Evolutionary conservation across 805 yeast genomes (phyloP).

Genomic region (Metschnikowia gruessii): DNA sequence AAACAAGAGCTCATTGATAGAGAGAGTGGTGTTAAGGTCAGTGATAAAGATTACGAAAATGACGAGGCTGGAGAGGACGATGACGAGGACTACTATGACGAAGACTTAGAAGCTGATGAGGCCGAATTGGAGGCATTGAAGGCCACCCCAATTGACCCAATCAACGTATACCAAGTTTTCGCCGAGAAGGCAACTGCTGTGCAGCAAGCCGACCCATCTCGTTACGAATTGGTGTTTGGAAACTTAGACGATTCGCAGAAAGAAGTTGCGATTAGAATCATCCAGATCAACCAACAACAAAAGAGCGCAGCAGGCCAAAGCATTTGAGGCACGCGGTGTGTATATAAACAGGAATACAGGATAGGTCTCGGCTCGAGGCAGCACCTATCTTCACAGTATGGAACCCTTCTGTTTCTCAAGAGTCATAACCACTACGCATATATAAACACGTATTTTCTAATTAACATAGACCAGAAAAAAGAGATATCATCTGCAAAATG

Average conservation of each 20-base stretch:
- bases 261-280: slow-evolving; percentile 29
- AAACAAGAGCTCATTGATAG: slow-evolving; percentile 43
- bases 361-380: slow-evolving; percentile 1
- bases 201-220: slow-evolving; percentile 45
- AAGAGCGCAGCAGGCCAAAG: slow-evolving; percentile 11
- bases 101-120: slow-evolving; percentile 53
- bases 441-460: too few species aligned
- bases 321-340: slow-evolving; percentile 4
- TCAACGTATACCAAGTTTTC: slow-evolving; percentile 70
- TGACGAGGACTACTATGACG: slow-evolving; percentile 23
- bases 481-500: slow-evolving; percentile 23
- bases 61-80: slow-evolving; percentile 33
- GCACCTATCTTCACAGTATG: background rate
- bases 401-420: background rate
- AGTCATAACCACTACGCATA: background rate
- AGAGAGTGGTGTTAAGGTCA: slow-evolving; percentile 34
- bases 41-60: slow-evolving; percentile 20
- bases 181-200: slow-evolving; percentile 50
- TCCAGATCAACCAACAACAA: slow-evolving; percentile 23
- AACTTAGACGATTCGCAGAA: slow-evolving; percentile 35
- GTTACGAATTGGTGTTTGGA: slow-evolving; percentile 49
- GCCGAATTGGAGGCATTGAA: slow-evolving; percentile 81
- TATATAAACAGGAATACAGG: slow-evolving; percentile 3
- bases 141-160: slow-evolving; percentile 71
- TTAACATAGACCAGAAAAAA: background rate